Evolutionary conservation across 1,284 basidiomycete genomes (phyloP), one percentile per base, ranked within the genome.

Genomic region (Leccinum cinnamomeum): DNA sequence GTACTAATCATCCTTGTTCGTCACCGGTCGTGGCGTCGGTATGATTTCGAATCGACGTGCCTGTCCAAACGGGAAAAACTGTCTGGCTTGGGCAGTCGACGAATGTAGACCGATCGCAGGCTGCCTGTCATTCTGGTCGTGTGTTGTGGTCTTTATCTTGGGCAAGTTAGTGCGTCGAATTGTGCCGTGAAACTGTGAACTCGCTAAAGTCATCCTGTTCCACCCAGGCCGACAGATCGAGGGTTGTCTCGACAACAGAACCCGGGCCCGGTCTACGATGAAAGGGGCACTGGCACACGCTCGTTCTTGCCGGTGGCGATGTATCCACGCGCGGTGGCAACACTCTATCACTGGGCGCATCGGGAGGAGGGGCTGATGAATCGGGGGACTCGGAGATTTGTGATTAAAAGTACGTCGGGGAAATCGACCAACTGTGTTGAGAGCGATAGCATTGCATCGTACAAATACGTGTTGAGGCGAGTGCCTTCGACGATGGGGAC

Each of bases 391-490:
- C 30, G 30, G 30, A 33, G 67, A 68, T 7, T 59, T 3, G 33
- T 72, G 71, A 72, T 70, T 64, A 57, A 67, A 50, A 50, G 57
- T 72, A 64, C 12, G 65, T 41, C 57, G 70, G 62, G 53, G 71
- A 70, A 69, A 62, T 71, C 62, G 70, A 71, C 70, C 72, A 71
- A 65, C 67, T 67, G 61, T 69, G 64, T 59, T 75, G 73, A 54
- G 70, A 67, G 44, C 72, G 75, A 72, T 82, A 81, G 30, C 30
- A 33, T 33, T 33, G 82, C 82, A 58, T 85, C 83, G 67, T 81
- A 86, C 20, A 90, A 64, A 57, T 88, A 84, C 7, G 83, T 73
- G 65, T 83, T 84, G 56, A 83, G 67, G 50, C 85, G 82, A 53
- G 77, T 77, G 33, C 86, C 86, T 69, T 89, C 87, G 54, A 69